A percentile compares a stretch with the other conserved stretches of the same genome.
phyloP scores from a whole-genome alignment of 2,329 filamentous ascomycete genomes.

The Macrophomina tecta region DNA sequence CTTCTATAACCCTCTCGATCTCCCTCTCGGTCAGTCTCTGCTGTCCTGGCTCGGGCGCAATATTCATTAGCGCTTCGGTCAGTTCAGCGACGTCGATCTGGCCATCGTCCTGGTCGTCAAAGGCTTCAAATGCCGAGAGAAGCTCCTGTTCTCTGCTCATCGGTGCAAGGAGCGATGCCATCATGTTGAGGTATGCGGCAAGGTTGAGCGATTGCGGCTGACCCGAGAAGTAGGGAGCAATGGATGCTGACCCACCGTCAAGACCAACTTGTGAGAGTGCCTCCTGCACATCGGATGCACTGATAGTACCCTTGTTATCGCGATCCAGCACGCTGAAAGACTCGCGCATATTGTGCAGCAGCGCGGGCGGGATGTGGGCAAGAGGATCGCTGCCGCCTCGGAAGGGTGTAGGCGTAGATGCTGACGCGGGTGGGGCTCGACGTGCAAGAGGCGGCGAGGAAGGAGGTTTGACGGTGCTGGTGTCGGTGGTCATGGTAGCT shows the following conservation, averaged over 20 bases:
- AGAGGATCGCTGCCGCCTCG: slow-evolving; percentile 50
- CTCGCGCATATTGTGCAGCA: slow-evolving; percentile 87
- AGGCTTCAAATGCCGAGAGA: slow-evolving; percentile 88
- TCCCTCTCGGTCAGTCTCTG: slow-evolving; percentile 71
- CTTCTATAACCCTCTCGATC: slow-evolving; percentile 84
- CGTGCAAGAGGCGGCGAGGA: slow-evolving; percentile 37
- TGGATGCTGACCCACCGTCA: slow-evolving; percentile 71
- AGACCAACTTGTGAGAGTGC: slow-evolving; percentile 88
- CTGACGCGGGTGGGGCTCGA: slow-evolving; percentile 45
- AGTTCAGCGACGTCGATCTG: slow-evolving; percentile 86
- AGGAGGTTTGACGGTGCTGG: slow-evolving; percentile 29
- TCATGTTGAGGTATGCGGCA: slow-evolving; percentile 81
- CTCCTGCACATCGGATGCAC: slow-evolving; percentile 81
- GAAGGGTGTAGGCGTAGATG: slow-evolving; percentile 31
- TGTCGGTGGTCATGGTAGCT: slow-evolving; percentile 16
- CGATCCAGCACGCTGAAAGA: slow-evolving; percentile 93
- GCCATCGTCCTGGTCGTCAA: slow-evolving; percentile 94
- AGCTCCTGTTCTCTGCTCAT: slow-evolving; percentile 82
- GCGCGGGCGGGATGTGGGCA: slow-evolving; percentile 77
- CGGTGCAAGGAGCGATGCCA: slow-evolving; percentile 75
- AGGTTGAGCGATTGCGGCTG: slow-evolving; percentile 77
- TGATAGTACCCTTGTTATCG: slow-evolving; percentile 83
- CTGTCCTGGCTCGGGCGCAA: slow-evolving; percentile 61
- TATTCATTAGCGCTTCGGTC: slow-evolving; percentile 70
- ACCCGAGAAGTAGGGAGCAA: slow-evolving; percentile 83